Base-by-base conservation (phyloP, 2,329 filamentous ascomycete genomes). In the Colletotrichum cordylinicola region DNA sequence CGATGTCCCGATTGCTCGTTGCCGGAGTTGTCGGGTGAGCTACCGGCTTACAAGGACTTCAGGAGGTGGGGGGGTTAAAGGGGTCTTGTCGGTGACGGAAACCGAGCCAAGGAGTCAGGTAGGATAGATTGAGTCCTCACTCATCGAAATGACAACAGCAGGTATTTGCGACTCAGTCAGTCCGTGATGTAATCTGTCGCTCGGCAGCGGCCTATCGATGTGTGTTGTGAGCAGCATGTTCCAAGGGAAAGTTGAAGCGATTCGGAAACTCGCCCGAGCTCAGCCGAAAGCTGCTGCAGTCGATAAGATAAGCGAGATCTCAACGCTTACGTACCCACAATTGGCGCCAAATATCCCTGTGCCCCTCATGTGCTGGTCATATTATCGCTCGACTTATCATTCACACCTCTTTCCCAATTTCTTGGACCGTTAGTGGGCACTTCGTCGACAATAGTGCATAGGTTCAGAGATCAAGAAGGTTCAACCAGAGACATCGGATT, bases 241-340 rank as follows among this genome's bases (percentile, higher is more conserved):
- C 15, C 6, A 29, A 12, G 15, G 61, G 61, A 31, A 56, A 18
- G 10, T 39, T 58, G 31, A 24, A 24, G 62, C 43, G 70, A 56
- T 35, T 67, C 64, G 62, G 69, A 56, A 66, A 33, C 70, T 72
- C 61, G 33, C 31, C 70, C 70, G 70, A 67, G 27, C 70, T 72
- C 70, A 43, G 24, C 70, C 70, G 70, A 72, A 37, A n/a, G 21
- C 18, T 29, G 43, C n/a, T 7, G 18, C 33, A 8, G 16, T 7
- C 27, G 67, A 70, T 70, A 70, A 70, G 67, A 70, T 70, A 70
- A 70, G 67, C 67, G 55, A 70, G 29, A 62, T 35, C 37, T 21
- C 12, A 21, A n/a, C 4, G 12, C 18, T 61, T 61, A 61, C 31
- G 31, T 35, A 37, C n/a, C 31, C 58, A 37, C 35, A 52, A 58